Percentiles rank a stretch among this genome's conserved stretches.
Evolutionary conservation across 225 moss, liverwort and hornwort species (phyloP).

Genomic region (Neckera pumila): DNA sequence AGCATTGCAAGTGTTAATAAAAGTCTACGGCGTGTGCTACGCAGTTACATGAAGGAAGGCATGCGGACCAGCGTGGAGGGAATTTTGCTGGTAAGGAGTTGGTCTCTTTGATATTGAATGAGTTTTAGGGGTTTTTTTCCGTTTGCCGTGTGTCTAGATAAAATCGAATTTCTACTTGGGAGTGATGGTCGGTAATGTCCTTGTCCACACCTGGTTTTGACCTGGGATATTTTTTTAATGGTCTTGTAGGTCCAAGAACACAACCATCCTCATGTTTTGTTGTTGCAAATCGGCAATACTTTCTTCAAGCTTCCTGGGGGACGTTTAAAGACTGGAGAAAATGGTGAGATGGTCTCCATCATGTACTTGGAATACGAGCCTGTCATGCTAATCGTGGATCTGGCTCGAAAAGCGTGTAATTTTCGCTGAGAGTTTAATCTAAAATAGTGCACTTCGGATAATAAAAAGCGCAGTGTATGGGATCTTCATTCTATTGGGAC

Average conservation of each 20-base stretch:
- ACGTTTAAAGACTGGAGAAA: constrained; percentile 96
- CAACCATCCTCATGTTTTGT: constrained; percentile 91
- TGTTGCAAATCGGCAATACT: constrained; percentile 96
- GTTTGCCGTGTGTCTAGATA: background rate
- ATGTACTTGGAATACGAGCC: background rate
- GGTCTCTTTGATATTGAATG: background rate
- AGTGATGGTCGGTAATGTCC: background rate
- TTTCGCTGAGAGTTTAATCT: background rate
- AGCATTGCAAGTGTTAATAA: background rate
- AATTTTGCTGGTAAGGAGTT: constrained; percentile 79
- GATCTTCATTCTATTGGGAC: background rate
- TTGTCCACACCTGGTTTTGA: background rate
- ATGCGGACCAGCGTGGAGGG: constrained; percentile 99
- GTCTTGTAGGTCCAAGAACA: constrained; percentile 92
- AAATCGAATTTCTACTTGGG: background rate
- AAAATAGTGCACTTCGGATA: background rate
- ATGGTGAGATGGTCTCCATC: constrained; percentile 47
- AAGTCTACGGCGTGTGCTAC: background rate
- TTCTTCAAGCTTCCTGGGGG: constrained; percentile 99
- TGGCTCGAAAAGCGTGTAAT: background rate
- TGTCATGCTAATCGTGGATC: background rate
- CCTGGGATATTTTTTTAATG: background rate
- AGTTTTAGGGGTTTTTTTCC: background rate
- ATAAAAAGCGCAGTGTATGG: background rate
- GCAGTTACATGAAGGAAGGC: constrained; percentile 99